A percentile compares a stretch with the other conserved stretches of the same genome.
These are phyloP conservation scores for Hura crepitans DNA, from an alignment of 441 rosid genomes.

Conservation along the genomic window DNA sequence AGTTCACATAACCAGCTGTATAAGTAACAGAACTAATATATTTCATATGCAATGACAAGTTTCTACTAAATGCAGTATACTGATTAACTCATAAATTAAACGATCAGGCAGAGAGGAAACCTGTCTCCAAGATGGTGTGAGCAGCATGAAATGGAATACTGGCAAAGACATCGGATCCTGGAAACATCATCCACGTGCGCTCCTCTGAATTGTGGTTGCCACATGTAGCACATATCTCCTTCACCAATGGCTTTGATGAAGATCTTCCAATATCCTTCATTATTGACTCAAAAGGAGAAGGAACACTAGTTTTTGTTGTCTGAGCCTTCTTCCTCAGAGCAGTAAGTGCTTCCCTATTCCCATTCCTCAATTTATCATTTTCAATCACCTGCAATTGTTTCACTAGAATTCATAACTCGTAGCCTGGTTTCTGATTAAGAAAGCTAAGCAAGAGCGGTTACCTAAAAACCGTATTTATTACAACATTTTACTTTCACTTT, in stretches of 20 bases:
- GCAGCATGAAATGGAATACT: constrained; percentile 71
- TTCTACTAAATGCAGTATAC: neutral
- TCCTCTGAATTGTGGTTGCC: constrained; percentile 65
- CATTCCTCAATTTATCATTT: constrained; percentile 68
- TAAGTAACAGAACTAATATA: neutral
- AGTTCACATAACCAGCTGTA: neutral
- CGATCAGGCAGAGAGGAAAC: constrained; percentile 25
- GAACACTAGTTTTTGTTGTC: constrained; percentile 64
- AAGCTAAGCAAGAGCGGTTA: neutral
- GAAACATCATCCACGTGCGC: constrained; percentile 74
- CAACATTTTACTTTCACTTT: neutral
- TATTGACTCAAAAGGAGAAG: constrained; percentile 58
- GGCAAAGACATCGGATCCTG: constrained; percentile 64
- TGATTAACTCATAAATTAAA: neutral
- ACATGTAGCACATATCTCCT: constrained; percentile 69
- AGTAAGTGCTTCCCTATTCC: constrained; percentile 74
- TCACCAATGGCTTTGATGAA: constrained; percentile 54
- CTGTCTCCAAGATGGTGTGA: constrained; percentile 70
- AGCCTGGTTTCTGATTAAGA: neutral
- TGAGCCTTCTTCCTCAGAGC: constrained; percentile 69
- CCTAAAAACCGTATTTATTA: neutral
- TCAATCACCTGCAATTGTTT: constrained; percentile 49
- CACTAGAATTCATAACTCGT: neutral
- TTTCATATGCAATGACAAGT: neutral
- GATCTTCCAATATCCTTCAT: constrained; percentile 56